Evolutionary conservation across 176 grass and related monocot species (phyloP), one percentile per base, ranked within the genome.

Genomic region (Bothriochloa decipiens): DNA sequence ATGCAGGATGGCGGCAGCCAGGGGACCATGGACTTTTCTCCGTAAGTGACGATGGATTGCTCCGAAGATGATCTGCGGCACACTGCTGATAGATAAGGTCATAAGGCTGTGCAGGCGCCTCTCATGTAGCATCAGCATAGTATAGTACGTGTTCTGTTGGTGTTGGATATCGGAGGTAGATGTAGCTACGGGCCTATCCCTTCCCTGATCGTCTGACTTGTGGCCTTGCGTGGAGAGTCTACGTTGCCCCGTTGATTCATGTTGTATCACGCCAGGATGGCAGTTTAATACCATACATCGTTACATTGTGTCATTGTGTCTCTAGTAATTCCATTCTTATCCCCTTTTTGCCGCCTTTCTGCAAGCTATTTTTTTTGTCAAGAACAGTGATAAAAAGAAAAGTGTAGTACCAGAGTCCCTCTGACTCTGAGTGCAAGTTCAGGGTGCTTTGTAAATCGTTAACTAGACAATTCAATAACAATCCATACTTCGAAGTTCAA

Each of bases 1-100:
- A 87, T 73, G 14, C 76, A 87, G 93, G 88, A 91, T 95, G 78
- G 93, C 91, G 52, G 91, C 91, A 23, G 88, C 93, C 17, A 95
- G 87, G 68, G 93, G 93, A 36, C 93, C 93, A 75, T 95, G 93
- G 93, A 81, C 5, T 33, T 95, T 95, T 81, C 88, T 95, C 77
- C 86, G 91, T 68, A 89, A 91, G 69, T 91, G 81, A 46, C 0
- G 42, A 84, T 76, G 60, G 68, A 32, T 74, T 37, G 13, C 49
- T 49, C 36, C 15, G 42, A 33, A 76, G 68, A 81, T 68, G 72
- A 79, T 40, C 53, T 22, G 11, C 72, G 62, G 78, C 37, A 70
- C 63, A 50, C 75, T 64, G 70, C 72, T 82, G 66, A 53, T 79
- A 74, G 85, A 84, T 76, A 76, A 60, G 57, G 22, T 22, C 11